Percentiles rank a stretch among this genome's conserved stretches.
phyloP scores from a whole-genome alignment of 441 rosid genomes.

The Pelargonium cotyledonis region DNA sequence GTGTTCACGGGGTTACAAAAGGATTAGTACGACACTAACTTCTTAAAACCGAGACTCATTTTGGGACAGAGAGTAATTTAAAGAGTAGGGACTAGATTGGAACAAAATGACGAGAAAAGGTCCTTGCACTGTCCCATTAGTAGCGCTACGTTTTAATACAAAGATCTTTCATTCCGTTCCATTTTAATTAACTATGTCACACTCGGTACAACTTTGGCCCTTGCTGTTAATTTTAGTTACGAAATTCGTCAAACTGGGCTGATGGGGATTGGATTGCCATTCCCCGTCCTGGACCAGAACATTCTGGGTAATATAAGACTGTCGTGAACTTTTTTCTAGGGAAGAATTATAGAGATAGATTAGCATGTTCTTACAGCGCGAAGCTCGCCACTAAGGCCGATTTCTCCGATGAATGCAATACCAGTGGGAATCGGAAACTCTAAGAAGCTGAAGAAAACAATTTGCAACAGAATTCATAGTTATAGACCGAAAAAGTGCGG shows the following conservation, averaged over 20 bases:
- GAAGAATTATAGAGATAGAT: not conserved
- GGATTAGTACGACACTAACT: too few species aligned
- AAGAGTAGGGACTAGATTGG: too few species aligned
- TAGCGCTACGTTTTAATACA: not conserved
- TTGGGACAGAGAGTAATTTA: too few species aligned
- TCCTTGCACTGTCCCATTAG: too few species aligned
- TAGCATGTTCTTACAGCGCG: constrained; percentile 45
- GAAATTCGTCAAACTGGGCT: too few species aligned
- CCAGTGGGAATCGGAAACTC: constrained; percentile 79
- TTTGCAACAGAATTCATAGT: not conserved
- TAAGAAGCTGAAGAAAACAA: constrained; percentile 55
- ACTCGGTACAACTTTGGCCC: not conserved
- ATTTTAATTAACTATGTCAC: not conserved
- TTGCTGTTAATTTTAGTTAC: too few species aligned
- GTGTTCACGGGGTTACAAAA: too few species aligned
- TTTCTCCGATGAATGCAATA: constrained; percentile 75
- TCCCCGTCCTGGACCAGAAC: too few species aligned
- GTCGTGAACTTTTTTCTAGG: not conserved
- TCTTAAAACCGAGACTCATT: too few species aligned
- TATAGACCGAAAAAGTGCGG: not conserved
- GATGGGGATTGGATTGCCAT: too few species aligned
- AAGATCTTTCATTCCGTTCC: too few species aligned
- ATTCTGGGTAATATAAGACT: not conserved
- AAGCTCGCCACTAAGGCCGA: constrained; percentile 81
- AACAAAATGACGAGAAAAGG: not conserved